Percentiles rank a stretch among this genome's conserved stretches.
phyloP scores from a whole-genome alignment of 106 monocot species.

The Narthecium ossifragum region DNA sequence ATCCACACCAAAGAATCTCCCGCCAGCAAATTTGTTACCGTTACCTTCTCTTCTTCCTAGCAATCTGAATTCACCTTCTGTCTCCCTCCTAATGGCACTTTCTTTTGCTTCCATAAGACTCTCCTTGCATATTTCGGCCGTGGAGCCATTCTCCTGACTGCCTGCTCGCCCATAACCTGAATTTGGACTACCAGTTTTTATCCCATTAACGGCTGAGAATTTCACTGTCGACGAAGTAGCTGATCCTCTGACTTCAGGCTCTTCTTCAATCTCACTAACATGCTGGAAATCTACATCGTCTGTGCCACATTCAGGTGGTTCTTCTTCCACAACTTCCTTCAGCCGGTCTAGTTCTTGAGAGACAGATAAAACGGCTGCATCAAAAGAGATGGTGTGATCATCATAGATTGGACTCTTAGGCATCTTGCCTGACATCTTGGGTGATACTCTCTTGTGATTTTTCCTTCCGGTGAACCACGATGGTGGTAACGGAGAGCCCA shows the following conservation, averaged over 20 bases:
- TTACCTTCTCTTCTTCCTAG: constrained; percentile 68
- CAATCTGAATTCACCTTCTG: constrained; percentile 79
- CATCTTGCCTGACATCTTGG: constrained; percentile 34
- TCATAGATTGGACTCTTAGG: constrained; percentile 54
- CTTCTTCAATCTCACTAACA: constrained; percentile 66
- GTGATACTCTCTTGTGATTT: constrained; percentile 47
- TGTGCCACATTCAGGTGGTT: constrained; percentile 17
- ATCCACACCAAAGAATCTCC: constrained; percentile 58
- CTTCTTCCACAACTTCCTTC: constrained; percentile 43
- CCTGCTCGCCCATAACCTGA: constrained; percentile 18
- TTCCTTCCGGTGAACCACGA: constrained; percentile 70
- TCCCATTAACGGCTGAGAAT: constrained; percentile 30
- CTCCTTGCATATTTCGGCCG: constrained; percentile 21
- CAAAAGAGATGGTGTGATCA: constrained; percentile 80
- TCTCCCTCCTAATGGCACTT: constrained; percentile 89
- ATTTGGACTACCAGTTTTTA: constrained; percentile 14
- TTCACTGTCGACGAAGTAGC: constrained; percentile 9
- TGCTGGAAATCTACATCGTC: constrained; percentile 19
- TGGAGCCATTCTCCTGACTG: constrained; percentile 34
- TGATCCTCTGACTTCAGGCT: constrained; percentile 26
- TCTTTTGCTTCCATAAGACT: constrained; percentile 30
- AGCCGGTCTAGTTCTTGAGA: constrained; percentile 54
- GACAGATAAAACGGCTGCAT: constrained; percentile 85
- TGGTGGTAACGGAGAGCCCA: constrained; percentile 76
- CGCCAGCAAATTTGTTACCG: constrained; percentile 39